These are phyloP conservation scores for Phytophthora vignae DNA, from an alignment of 352 stramenopile genomes.

Conservation along the genomic window DNA sequence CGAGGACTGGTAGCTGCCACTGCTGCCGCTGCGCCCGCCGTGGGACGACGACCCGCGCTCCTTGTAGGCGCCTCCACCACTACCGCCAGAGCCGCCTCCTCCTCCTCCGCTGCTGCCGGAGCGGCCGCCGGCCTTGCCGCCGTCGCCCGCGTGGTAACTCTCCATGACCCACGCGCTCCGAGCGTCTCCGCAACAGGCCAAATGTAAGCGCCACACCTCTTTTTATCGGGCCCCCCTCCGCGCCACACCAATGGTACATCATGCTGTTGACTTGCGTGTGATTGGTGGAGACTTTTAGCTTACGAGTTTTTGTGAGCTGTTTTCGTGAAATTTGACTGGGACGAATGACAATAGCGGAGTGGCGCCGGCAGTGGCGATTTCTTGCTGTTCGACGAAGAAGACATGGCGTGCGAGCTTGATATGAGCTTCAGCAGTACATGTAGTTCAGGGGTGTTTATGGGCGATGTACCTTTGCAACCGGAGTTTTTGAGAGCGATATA, in stretches of 20 bases:
- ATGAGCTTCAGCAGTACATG: too few relatives aligned
- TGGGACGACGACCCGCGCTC: conserved; percentile 39
- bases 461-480: too few relatives aligned
- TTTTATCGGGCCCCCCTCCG: conserved; percentile 18
- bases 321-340: too few relatives aligned
- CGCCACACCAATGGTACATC: conserved; percentile 18
- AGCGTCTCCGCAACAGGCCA: conserved; percentile 18
- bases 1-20: conserved; percentile 36
- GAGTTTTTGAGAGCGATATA: too few relatives aligned
- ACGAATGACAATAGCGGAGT: too few relatives aligned
- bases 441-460: too few relatives aligned
- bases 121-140: conserved; percentile 26
- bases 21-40: conserved; percentile 9
- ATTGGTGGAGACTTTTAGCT: not conserved
- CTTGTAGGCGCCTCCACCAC: conserved; percentile 30
- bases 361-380: too few relatives aligned
- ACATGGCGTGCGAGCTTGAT: too few relatives aligned
- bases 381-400: too few relatives aligned
- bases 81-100: not conserved
- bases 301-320: too few relatives aligned
- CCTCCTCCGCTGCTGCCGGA: not conserved
- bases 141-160: conserved; percentile 42
- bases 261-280: not conserved
- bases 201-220: conserved; percentile 16
- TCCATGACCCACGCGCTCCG: conserved; percentile 29